A percentile compares a stretch with the other conserved stretches of the same genome.
These are phyloP conservation scores for Arabidopsis arenosa DNA, from an alignment of 345 rosid species.

Conservation along the genomic window DNA sequence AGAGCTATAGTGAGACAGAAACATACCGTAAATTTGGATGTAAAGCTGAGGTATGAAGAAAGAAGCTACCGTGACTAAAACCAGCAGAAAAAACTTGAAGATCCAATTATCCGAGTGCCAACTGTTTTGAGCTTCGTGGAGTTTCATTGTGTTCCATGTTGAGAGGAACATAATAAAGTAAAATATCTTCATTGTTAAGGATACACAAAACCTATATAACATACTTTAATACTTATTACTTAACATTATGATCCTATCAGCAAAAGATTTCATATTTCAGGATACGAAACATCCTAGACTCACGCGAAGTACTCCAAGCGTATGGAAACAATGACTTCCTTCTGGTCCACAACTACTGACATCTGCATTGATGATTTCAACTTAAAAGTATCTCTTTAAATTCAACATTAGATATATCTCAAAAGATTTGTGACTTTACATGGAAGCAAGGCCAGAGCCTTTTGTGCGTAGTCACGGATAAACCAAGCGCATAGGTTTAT, in stretches of 20 bases:
- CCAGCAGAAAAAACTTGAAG: constrained; percentile 57
- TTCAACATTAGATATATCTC: constrained; percentile 7
- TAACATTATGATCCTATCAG: background rate
- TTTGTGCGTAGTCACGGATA: constrained; percentile 84
- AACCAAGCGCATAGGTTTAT: constrained; percentile 82
- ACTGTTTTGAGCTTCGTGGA: constrained; percentile 53
- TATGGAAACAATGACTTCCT: constrained; percentile 65
- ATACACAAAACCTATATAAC: background rate
- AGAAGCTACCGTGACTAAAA: constrained; percentile 56
- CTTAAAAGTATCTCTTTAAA: background rate
- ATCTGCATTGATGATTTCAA: constrained; percentile 51
- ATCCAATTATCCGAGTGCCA: constrained; percentile 89
- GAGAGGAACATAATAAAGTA: constrained; percentile 74
- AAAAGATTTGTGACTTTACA: constrained; percentile 51
- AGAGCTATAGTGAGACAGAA: constrained; percentile 17
- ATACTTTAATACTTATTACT: background rate
- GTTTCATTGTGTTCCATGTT: constrained; percentile 65
- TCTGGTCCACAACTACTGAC: constrained; percentile 65
- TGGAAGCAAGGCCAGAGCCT: constrained; percentile 50
- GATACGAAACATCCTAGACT: constrained; percentile 97
- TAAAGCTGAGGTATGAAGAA: constrained; percentile 67
- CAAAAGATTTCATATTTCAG: constrained; percentile 11
- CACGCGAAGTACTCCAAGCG: constrained; percentile 85
- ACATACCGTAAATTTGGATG: constrained; percentile 75
- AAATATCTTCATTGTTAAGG: constrained; percentile 60